phyloP scores from a whole-genome alignment of 331 rosid species.

The Erythrophleum ivorense region DNA sequence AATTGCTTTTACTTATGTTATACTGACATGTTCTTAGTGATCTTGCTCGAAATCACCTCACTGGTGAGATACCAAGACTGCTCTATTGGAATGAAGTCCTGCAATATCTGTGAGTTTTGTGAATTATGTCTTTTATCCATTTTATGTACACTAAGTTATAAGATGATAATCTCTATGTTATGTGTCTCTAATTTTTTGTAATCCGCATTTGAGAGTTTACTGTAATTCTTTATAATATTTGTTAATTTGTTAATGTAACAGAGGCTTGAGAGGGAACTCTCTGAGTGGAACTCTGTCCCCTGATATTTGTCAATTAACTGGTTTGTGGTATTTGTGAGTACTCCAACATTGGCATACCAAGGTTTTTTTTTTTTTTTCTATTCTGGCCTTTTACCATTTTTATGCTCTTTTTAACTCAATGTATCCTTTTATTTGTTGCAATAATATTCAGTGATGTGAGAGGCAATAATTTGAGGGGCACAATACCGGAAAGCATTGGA shows the following conservation, averaged over 20 bases:
- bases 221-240: neutral
- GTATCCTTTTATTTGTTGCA: neutral
- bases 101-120: conserved; percentile 72
- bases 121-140: neutral
- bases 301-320: conserved; percentile 85
- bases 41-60: conserved; percentile 79
- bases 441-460: conserved; percentile 67
- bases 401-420: neutral
- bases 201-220: neutral
- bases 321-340: conserved; percentile 96
- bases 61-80: conserved; percentile 85
- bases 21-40: conserved; percentile 50
- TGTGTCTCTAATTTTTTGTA: neutral
- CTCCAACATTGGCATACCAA: neutral
- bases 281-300: conserved; percentile 74
- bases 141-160: neutral
- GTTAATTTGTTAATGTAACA: conserved; percentile 23
- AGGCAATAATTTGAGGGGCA: conserved; percentile 77
- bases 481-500: conserved; percentile 83
- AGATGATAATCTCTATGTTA: neutral
- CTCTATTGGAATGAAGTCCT: conserved; percentile 96
- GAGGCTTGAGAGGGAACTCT: conserved; percentile 80
- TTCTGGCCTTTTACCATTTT: no score
- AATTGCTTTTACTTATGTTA: neutral
- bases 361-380: neutral